Evolutionary conservation across 768 basidiomycete species (phyloP), one percentile per base, ranked within the genome.

Genomic region (Dioszegia hungarica): DNA sequence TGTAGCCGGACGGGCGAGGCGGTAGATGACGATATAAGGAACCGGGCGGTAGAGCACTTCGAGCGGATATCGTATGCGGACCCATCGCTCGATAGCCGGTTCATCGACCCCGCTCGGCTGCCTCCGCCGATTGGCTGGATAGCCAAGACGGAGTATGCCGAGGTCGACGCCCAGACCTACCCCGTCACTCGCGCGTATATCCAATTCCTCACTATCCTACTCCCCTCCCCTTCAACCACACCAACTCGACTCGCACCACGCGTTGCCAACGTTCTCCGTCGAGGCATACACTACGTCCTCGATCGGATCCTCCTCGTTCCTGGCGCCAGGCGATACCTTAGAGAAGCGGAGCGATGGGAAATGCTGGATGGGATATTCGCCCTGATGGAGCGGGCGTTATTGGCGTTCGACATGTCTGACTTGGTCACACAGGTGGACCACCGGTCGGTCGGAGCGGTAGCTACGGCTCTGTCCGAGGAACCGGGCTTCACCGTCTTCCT

Each of bases 171-270:
- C 70, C 82, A 83, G 73, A 68, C 86, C 54, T 98, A 94, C 75
- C 91, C 93, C 0, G 83, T 89, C 8, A 94, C 93, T 0, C 86
- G 89, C 20, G 86, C 93, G 0, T 94, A 97, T 79, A 77, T 97
- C 48, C 82, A 83, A 55, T 82, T 97, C 41, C 83, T 98, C 57
- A 82, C 82, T 64, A 85, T 89, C 0, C 82, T 97, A 56, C 80
- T 98, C 25, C 64, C 67, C 17, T 14, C 28, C 17, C 34, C 48
- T 20, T 54, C 85, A 83, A 57, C 80, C 12, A 2, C 55, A 29
- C 34, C 49, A 14, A 8, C 3, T 2, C 49, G 49, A n/a, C 83
- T 12, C 75, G 86, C 15, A 70, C 80, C 31, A 85, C 86, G 49
- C 75, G 80, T 6, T 84, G 84, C 47, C 76, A 86, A 1, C 84